Evolutionary conservation across 371 early-diverging fungal species (phyloP), one percentile per base, ranked within the genome.

Genomic region (Neoconidiobolus thromboides): DNA sequence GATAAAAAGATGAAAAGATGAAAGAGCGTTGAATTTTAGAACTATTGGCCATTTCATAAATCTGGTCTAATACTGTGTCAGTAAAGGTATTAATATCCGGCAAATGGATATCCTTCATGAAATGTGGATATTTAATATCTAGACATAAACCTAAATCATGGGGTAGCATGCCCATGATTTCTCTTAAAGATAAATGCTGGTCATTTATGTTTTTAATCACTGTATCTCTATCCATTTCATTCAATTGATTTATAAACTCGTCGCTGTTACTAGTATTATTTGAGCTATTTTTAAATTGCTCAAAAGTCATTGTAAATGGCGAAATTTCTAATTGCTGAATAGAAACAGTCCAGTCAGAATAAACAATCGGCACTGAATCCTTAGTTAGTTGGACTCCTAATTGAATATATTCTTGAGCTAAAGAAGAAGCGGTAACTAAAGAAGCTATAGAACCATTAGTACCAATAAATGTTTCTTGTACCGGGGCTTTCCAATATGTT

Each of bases 401-500:
- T 60, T 87, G 85, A 2, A 96, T 68, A 63, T 87, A 83, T 61
- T 85, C 83, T 9, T 83, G 80, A 0, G 86, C 78, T 14, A 86
- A 68, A 0, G 87, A 85, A 2, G 85, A 83, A 0, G 82, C 82
- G 0, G 86, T 82, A 41, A 93, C 82, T 52, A 95, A 83, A 2
- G 94, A 89, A 4, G 82, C 82, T 2, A 83, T 65, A 1, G 62
- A 61, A n/a, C 60, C 55, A 54, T 64, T 65, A 60, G 55, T 40
- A 63, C 44, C 26, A n/a, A 71, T 58, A 26, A 26, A 26, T 26
- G 26, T 26, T 6, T 78, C 65, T 10, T 78, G 75, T 58, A 82
- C 83, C 0, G 90, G 88, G 1, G 93, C 85, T 71, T 93, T 94
- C 96, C 96, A 96, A 61, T 96, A 96, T 0, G 96, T 96, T 64